Percentiles rank a stretch among this genome's conserved stretches.
These are phyloP conservation scores for Colletotrichum orbiculare DNA, from an alignment of 2,329 filamentous ascomycete genomes.

Conservation along the genomic window DNA sequence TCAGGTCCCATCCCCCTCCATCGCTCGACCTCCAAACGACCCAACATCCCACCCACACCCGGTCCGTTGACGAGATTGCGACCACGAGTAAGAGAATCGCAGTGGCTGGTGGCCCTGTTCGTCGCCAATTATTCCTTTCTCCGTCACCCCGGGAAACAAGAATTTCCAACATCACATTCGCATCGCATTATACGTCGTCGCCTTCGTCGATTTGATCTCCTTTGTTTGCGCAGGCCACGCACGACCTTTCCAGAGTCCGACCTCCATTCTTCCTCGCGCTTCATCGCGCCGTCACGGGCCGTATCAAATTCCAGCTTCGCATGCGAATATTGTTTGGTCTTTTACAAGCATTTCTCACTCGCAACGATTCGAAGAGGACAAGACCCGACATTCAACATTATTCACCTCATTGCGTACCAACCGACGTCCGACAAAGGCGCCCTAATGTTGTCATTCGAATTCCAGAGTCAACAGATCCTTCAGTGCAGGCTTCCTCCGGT, in stretches of 20 bases:
- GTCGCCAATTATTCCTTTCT: constrained; percentile 21
- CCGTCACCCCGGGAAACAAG: neutral
- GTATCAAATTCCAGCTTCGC: constrained; percentile 18
- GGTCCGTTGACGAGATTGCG: constrained; percentile 36
- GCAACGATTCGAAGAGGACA: constrained; percentile 6
- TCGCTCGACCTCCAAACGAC: constrained; percentile 34
- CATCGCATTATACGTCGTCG: constrained; percentile 5
- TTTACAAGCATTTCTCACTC: constrained; percentile 14
- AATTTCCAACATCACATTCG: too few relatives aligned
- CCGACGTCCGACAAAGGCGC: constrained; percentile 33
- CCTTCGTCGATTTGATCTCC: constrained; percentile 5
- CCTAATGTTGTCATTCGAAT: constrained; percentile 44
- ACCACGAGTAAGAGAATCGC: constrained; percentile 21
- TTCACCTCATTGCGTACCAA: constrained; percentile 22
- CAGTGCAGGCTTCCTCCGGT: constrained; percentile 40
- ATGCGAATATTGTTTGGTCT: neutral
- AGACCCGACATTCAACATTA: constrained; percentile 23
- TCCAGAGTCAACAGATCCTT: constrained; percentile 38
- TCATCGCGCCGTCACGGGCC: constrained; percentile 8
- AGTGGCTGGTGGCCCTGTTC: constrained; percentile 28
- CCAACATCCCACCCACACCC: constrained; percentile 41
- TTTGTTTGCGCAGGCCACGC: constrained; percentile 35
- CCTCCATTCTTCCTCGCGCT: constrained; percentile 24
- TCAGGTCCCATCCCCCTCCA: constrained; percentile 39
- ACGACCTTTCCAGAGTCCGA: constrained; percentile 1